phyloP scores from a whole-genome alignment of 2,329 filamentous ascomycete species.

The Exophiala sp. region DNA sequence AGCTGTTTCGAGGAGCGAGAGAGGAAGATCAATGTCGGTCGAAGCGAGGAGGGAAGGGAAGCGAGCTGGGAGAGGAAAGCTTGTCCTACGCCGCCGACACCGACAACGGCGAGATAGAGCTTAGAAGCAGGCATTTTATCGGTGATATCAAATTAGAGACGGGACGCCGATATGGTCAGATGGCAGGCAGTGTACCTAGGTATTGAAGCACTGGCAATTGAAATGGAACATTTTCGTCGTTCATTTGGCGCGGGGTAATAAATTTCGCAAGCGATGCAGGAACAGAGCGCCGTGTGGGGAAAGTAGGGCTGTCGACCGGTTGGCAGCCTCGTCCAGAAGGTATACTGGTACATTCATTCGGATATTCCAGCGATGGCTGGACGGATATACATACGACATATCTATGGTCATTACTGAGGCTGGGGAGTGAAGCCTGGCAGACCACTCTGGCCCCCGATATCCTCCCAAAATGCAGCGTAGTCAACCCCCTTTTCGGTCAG shows the following conservation, averaged over 20 bases:
- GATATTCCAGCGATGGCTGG: too few species aligned
- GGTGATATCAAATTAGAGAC: not conserved
- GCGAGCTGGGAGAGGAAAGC: constrained; percentile 80
- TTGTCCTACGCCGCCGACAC: constrained; percentile 88
- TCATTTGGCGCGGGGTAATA: not conserved
- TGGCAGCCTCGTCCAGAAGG: too few species aligned
- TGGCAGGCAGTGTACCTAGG: too few species aligned
- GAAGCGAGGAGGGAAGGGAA: constrained; percentile 59
- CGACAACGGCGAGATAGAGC: constrained; percentile 44
- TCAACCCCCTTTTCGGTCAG: constrained; percentile 72
- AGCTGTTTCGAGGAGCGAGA: constrained; percentile 79
- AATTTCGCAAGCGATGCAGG: not conserved
- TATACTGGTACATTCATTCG: too few species aligned
- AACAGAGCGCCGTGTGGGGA: not conserved
- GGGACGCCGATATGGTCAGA: not conserved
- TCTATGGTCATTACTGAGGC: not conserved
- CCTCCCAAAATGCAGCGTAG: constrained; percentile 72
- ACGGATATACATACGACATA: not conserved
- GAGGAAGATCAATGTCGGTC: constrained; percentile 75
- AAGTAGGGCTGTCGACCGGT: too few species aligned
- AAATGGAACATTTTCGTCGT: not conserved
- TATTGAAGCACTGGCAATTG: not conserved
- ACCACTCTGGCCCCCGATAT: constrained; percentile 57
- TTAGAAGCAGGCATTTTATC: constrained; percentile 14
- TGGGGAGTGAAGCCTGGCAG: constrained; percentile 44